Evolutionary conservation across 129 eudicot species (phyloP), one percentile per base, ranked within the genome.

Genomic region (Pseudognaphalium luteoalbum): DNA sequence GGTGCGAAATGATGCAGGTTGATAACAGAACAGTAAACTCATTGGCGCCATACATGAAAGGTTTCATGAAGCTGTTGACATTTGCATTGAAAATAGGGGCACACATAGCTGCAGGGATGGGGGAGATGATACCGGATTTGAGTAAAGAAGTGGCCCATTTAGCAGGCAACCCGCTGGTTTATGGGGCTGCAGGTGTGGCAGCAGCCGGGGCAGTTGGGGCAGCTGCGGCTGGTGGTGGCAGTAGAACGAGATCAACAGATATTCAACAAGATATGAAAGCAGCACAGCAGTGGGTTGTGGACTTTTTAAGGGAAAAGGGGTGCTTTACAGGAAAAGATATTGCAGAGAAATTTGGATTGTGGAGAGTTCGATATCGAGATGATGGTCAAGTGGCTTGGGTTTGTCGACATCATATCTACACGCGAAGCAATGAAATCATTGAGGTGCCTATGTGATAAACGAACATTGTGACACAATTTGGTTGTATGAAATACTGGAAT

Each of bases 31-130:
- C 98, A 0, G 91, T 93, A 21, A 84, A 39, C 29, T 83, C 87
- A 21, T 74, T 93, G 41, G 97, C 98, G 59, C 97, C 98, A 6
- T 84, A 93, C 74, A 86, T 91, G 98, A 89, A 80, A 32, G 89
- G 87, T 62, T 93, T 93, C 83, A 91, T 91, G 98, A 90, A 76
- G 74, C 81, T 93, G 71, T 56, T 93, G 44, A 93, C 98, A 22
- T 91, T 93, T 83, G 98, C 98, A 17, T 85, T 93, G 44, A 93
- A 91, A 79, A 91, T 93, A 62, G 97, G 97, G 52, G 97, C 97
- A 59, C 98, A 93, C 56, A 72, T 91, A 71, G 98, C 97, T 70
- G 89, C 87, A 75, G 97, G 98, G 12, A 90, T 93, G 97, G 97
- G 96, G 52, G 85, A 86, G 41, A 80, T 91, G 98, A 93, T 93